Evolutionary conservation across 495 filamentous ascomycete species (phyloP).

Genomic region (Cudoniella acicularis): DNA sequence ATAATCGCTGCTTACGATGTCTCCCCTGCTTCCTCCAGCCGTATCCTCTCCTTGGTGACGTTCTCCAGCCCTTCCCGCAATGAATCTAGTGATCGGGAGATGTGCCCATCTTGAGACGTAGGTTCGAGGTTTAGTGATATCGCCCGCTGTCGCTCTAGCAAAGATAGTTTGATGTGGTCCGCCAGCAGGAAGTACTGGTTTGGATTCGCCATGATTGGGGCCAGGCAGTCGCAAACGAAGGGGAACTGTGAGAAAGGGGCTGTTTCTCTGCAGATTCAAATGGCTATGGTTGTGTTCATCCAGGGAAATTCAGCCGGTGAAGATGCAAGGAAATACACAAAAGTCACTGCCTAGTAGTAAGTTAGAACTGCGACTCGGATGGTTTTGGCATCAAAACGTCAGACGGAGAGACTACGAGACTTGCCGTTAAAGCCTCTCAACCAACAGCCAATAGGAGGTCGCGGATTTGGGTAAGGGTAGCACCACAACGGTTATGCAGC

Average conservation of each 20-base stretch:
- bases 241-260: background rate
- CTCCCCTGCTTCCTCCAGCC: conserved; percentile 60
- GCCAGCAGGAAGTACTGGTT: conserved; percentile 70
- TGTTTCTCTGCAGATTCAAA: background rate
- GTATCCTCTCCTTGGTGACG: conserved; percentile 62
- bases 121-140: conserved; percentile 79
- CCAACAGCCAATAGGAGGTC: background rate
- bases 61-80: conserved; percentile 78
- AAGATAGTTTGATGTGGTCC: conserved; percentile 74
- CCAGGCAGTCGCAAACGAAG: background rate
- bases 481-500: background rate
- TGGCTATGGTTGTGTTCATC: background rate
- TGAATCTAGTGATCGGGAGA: conserved; percentile 82
- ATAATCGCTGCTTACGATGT: conserved; percentile 37
- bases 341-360: background rate
- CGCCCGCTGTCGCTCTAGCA: conserved; percentile 88
- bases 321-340: background rate
- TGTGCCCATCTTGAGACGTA: conserved; percentile 82
- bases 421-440: too few relatives aligned
- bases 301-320: background rate
- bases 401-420: background rate
- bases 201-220: conserved; percentile 43
- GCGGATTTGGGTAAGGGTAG: background rate
- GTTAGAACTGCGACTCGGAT: background rate
- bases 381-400: background rate